Evolutionary conservation across 2,329 filamentous ascomycete species (phyloP), one percentile per base, ranked within the genome.

Genomic region (Ophiostoma ips): DNA sequence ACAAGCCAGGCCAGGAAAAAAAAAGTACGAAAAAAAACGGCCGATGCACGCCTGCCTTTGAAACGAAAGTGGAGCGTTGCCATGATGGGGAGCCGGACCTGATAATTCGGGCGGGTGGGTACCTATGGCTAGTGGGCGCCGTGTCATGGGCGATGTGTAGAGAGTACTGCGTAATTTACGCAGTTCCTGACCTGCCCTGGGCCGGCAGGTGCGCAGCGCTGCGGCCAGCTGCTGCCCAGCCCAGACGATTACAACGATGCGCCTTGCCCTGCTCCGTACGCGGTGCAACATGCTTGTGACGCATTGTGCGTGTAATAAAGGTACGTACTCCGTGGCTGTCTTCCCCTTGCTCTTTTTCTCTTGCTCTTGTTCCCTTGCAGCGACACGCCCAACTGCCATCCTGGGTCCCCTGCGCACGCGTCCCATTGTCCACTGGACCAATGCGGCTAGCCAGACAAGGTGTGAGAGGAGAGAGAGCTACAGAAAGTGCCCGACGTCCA

Each of bases 121-220:
- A 30, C 21, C 15, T 21, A 30, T 9, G 15, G 24, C 41, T 52
- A 49, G 41, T n/a, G n/a, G n/a, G n/a, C n/a, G n/a, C n/a, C n/a
- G n/a, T 41, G 30, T 24, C 33, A 24, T 41, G 40, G 45, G 45
- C 37, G 19, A 43, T 47, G 30, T 19, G 30, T 47, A n/a, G n/a
- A n/a, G n/a, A n/a, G n/a, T n/a, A n/a, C n/a, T n/a, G 49, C 19
- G 40, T 51, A 51, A 51, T 51, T 51, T 51, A 51, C 49, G 49
- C 44, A 50, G 33, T 30, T 7, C 16, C 11, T 40, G 18, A 40
- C 3, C 12, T 16, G 19, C 35, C 10, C 16, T 15, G 15, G 2
- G 18, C 10, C 19, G 37, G 37, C 37, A 28, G 24, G 38, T 28
- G 10, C 16, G 38, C 38, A 24, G 19, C 15, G 40, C 30, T 24